phyloP scores from a whole-genome alignment of 352 stramenopile species.

The Pythium scleroteichum region DNA sequence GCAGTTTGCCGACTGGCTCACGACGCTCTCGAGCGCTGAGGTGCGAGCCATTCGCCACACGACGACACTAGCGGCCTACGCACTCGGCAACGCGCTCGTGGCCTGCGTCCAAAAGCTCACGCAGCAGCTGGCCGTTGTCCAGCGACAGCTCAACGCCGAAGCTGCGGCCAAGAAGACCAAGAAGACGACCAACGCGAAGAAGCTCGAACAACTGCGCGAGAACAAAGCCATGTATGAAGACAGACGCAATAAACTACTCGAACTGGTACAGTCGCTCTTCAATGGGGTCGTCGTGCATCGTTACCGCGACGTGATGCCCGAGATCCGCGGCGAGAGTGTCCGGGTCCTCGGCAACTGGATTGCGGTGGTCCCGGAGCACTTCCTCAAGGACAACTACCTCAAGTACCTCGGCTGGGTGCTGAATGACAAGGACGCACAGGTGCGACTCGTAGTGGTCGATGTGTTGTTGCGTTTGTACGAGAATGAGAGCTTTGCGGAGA shows the following conservation, averaged over 20 bases:
- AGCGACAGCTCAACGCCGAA: conserved; percentile 71
- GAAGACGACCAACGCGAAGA: conserved; percentile 37
- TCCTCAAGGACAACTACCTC: conserved; percentile 93
- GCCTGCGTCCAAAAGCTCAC: conserved; percentile 47
- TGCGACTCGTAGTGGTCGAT: conserved; percentile 82
- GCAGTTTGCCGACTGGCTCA: conserved; percentile 82
- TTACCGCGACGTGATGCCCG: conserved; percentile 92
- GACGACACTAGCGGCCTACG: conserved; percentile 65
- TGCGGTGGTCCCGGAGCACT: conserved; percentile 84
- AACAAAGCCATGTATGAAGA: conserved; percentile 72
- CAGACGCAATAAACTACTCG: conserved; percentile 55
- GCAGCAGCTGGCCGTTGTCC: conserved; percentile 67
- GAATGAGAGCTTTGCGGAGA: conserved; percentile 60
- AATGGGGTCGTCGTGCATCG: conserved; percentile 78
- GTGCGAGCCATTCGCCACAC: conserved; percentile 83
- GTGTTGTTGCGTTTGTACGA: conserved; percentile 87
- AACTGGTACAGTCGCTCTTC: conserved; percentile 70
- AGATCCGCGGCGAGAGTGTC: conserved; percentile 87
- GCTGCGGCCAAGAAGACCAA: conserved; percentile 15
- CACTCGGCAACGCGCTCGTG: conserved; percentile 67
- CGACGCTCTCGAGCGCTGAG: conserved; percentile 80
- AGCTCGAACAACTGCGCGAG: conserved; percentile 58
- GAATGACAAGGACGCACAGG: conserved; percentile 86
- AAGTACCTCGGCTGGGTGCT: conserved; percentile 97
- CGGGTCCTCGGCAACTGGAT: conserved; percentile 85